phyloP scores from a whole-genome alignment of 805 yeast species.

The Candida yuanshanica region DNA sequence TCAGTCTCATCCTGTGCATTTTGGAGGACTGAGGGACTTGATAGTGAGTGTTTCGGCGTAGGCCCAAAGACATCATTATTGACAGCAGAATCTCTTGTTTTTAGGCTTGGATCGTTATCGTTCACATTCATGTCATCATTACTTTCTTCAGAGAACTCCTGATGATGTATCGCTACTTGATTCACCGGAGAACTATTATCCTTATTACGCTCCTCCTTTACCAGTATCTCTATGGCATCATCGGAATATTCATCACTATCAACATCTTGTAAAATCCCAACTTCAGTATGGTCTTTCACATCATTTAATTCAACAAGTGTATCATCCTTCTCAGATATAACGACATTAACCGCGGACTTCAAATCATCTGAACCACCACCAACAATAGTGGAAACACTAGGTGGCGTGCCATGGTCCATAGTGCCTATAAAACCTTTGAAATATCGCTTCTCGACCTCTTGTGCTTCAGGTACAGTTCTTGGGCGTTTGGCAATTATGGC shows the following conservation, averaged over 20 bases:
- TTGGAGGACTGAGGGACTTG: no score
- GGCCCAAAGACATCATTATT: no score
- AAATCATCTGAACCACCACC: background rate
- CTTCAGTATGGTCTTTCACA: background rate
- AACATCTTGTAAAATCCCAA: background rate
- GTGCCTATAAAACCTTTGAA: background rate
- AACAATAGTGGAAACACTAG: background rate
- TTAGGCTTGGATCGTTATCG: no score
- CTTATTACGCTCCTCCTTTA: background rate
- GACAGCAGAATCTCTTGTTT: no score
- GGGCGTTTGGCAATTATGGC: background rate
- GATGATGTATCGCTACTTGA: no score
- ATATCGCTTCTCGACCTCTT: background rate
- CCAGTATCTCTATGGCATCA: background rate
- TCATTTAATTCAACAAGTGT: background rate
- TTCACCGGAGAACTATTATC: no score
- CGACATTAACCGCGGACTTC: background rate
- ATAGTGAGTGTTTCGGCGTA: no score
- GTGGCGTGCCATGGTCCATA: background rate
- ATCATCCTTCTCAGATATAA: background rate
- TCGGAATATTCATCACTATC: conserved; percentile 1
- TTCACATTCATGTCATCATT: no score
- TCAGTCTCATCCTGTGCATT: no score
- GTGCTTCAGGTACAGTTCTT: background rate
- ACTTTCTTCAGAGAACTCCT: no score